A percentile compares a stretch with the other conserved stretches of the same genome.
These are phyloP conservation scores for Magnaporthiopsis incrustans DNA, from an alignment of 2,329 filamentous ascomycete species.

Conservation along the genomic window DNA sequence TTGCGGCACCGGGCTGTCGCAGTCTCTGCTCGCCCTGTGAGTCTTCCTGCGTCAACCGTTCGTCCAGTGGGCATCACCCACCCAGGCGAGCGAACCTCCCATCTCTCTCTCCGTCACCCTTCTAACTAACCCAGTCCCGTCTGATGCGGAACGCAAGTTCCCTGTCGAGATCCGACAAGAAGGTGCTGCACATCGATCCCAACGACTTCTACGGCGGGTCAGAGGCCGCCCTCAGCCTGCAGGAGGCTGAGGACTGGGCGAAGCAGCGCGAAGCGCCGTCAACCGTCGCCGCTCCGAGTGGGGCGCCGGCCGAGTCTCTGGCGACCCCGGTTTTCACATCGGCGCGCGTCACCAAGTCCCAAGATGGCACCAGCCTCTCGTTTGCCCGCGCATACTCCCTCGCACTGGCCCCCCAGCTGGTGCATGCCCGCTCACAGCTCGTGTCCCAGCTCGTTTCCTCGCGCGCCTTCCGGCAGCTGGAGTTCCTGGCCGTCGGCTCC, in stretches of 20 bases:
- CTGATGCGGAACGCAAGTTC: slow-evolving; percentile 49
- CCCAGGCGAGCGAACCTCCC: not conserved
- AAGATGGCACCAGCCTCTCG: slow-evolving; percentile 37
- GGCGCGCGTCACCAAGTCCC: slow-evolving; percentile 29
- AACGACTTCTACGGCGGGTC: slow-evolving; percentile 83
- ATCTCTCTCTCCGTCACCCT: slow-evolving; percentile 15
- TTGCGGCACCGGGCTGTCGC: slow-evolving; percentile 67
- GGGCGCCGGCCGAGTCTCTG: slow-evolving; percentile 17
- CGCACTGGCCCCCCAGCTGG: slow-evolving; percentile 74
- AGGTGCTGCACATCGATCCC: slow-evolving; percentile 79
- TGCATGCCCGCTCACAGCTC: slow-evolving; percentile 75
- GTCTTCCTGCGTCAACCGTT: slow-evolving; percentile 18
- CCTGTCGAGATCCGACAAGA: slow-evolving; percentile 85
- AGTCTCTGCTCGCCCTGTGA: slow-evolving; percentile 75
- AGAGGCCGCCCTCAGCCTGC: slow-evolving; percentile 77
- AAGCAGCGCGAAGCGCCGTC: slow-evolving; percentile 23
- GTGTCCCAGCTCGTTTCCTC: slow-evolving; percentile 80
- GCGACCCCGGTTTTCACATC: slow-evolving; percentile 26
- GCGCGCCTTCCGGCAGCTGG: slow-evolving; percentile 77
- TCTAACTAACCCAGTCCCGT: slow-evolving; percentile 6
- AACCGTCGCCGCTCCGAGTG: slow-evolving; percentile 9
- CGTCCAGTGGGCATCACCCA: not conserved
- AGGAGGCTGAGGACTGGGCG: slow-evolving; percentile 73
- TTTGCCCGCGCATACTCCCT: slow-evolving; percentile 72
- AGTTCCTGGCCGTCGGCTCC: slow-evolving; percentile 87